These are phyloP conservation scores for Allium fistulosum DNA, from an alignment of 106 monocot genomes.

Conservation along the genomic window DNA sequence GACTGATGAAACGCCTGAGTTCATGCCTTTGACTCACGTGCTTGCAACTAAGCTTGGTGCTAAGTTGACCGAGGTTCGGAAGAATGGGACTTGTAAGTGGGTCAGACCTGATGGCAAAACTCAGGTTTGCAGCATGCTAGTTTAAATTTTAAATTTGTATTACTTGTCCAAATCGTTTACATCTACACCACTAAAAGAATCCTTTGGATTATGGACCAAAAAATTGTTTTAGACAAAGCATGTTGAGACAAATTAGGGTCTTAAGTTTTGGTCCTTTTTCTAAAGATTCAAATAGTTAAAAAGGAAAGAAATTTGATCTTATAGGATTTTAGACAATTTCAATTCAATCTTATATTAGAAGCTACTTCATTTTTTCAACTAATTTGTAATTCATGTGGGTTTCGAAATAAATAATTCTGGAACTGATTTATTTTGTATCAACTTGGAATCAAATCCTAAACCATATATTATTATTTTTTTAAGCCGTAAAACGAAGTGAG, in stretches of 20 bases:
- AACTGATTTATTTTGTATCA: too few relatives aligned
- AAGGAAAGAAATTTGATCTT: too few relatives aligned
- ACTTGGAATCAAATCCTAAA: too few relatives aligned
- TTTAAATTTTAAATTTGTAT: background rate
- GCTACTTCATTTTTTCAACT: too few relatives aligned
- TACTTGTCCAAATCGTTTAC: too few relatives aligned
- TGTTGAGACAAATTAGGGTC: background rate
- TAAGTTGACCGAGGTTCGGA: slow-evolving; percentile 20
- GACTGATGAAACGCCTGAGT: slow-evolving; percentile 19
- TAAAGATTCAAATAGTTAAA: background rate
- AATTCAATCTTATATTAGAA: too few relatives aligned
- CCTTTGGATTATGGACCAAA: background rate
- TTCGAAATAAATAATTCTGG: too few relatives aligned
- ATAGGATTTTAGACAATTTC: too few relatives aligned
- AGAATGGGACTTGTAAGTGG: slow-evolving; percentile 20
- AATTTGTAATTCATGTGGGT: too few relatives aligned
- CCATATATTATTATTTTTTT: too few relatives aligned
- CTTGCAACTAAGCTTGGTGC: slow-evolving; percentile 23
- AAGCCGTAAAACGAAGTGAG: too few relatives aligned
- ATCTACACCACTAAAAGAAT: background rate
- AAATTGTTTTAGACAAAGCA: too few relatives aligned
- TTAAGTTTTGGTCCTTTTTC: background rate
- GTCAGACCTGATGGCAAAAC: slow-evolving; percentile 26
- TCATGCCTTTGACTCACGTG: slow-evolving; percentile 23
- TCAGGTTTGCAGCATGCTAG: slow-evolving; percentile 6